A percentile compares a stretch with the other conserved stretches of the same genome.
These are phyloP conservation scores for Suzukiozyma palmioleophila DNA, from an alignment of 1,139 yeast species.

Conservation along the genomic window DNA sequence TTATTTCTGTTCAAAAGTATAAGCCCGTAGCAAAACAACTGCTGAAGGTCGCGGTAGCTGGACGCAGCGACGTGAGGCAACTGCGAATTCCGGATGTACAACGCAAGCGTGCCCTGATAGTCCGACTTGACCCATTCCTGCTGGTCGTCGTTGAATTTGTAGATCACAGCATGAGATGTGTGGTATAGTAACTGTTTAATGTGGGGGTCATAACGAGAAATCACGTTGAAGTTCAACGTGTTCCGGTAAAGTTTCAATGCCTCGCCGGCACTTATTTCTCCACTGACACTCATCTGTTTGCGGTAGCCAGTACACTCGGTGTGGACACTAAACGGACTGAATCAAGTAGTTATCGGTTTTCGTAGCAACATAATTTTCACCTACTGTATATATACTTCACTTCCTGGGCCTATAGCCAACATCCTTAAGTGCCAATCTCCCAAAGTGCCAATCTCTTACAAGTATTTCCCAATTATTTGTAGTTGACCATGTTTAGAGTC, in stretches of 20 bases:
- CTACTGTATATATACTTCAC: too few relatives aligned
- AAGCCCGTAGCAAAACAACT: constrained; percentile 69
- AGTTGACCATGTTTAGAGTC: not conserved
- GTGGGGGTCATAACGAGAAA: constrained; percentile 77
- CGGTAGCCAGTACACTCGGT: too few relatives aligned
- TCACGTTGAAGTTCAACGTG: constrained; percentile 75
- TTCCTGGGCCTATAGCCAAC: too few relatives aligned
- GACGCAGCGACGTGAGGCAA: constrained; percentile 23
- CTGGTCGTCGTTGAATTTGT: constrained; percentile 56
- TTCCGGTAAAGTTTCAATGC: constrained; percentile 59
- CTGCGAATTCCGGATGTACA: constrained; percentile 61
- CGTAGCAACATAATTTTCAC: too few relatives aligned
- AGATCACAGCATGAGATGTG: constrained; percentile 79
- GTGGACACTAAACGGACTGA: too few relatives aligned
- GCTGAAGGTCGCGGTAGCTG: constrained; percentile 38
- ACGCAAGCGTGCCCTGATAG: constrained; percentile 75
- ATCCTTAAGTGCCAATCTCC: too few relatives aligned
- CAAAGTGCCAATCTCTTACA: too few relatives aligned
- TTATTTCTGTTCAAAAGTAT: constrained; percentile 70
- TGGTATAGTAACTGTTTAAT: constrained; percentile 70
- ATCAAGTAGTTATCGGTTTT: too few relatives aligned
- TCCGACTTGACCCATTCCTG: constrained; percentile 82
- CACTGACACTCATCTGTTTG: constrained; percentile 5
- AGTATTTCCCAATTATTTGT: not conserved
- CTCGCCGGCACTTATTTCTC: constrained; percentile 23